Evolutionary conservation across 2,329 filamentous ascomycete species (phyloP), one percentile per base, ranked within the genome.

Genomic region (Cercospora sesami): DNA sequence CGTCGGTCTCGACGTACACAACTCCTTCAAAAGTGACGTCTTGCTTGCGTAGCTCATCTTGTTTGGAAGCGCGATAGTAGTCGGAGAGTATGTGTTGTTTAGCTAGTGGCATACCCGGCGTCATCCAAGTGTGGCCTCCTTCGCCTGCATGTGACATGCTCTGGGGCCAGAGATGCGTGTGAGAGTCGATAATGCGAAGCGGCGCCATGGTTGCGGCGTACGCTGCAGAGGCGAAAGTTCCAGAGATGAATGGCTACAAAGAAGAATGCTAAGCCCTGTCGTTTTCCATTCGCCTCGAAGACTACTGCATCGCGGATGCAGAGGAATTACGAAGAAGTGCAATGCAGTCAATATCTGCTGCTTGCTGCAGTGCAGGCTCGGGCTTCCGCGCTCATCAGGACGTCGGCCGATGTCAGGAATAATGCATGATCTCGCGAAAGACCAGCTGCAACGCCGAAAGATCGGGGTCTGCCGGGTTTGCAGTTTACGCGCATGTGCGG

Each of bases 91-190:
- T 89, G 78, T 89, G 87, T 72, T 89, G 87, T 61, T 85, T 85
- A 60, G 86, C 84, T 61, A 96, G 83, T 4, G 87, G 84, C 75
- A 85, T 80, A 58, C 83, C 81, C 5, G 87, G 81, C 3, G 79
- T 85, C 81, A 87, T 87, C 93, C 93, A 97, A 67, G 86, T 81
- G 70, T 96, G 86, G 45, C 86, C 86, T 64, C 84, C 77, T 63
- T 91, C 77, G 31, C 45, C 45, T 14, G 26, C 26, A 74, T 94
- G 79, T 2, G 78, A 78, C 58, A 81, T 91, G 63, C 86, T 85
- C 57, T 83, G 80, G 55, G 92, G 91, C 83, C 89, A 97, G 76
- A 97, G 88, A 82, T 97, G 94, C 80, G 97, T 90, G 83, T 97
- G 94, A 45, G 92, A 90, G 83, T 97, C 94, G 79, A 97, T 88